Evolutionary conservation across 164 flowering plant genomes (phyloP), one percentile per base, ranked within the genome.

Genomic region (Nelumbo lutea): DNA sequence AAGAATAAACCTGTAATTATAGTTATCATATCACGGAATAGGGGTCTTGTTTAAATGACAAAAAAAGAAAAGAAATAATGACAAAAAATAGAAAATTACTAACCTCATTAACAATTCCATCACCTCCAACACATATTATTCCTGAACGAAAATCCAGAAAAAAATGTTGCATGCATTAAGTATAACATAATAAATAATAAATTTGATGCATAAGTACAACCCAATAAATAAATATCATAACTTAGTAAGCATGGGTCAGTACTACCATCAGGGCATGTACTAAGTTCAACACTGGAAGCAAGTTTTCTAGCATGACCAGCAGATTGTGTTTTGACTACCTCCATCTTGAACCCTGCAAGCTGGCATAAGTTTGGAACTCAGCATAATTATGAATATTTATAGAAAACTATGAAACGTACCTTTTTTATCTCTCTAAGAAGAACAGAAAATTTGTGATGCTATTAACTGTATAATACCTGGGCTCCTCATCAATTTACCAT

Each of bases 41-140:
- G 27, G 27, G 27, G 27, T 27, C 27, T 1, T 51, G 44, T 42
- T 70, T 44, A 56, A 61, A 61, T 45, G 63, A 53, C n/a, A 53
- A 14, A 2, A 2, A 15, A 45, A 53, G 45, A 39, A 3, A 48
- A 2, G 13, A 50, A 6, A 61, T 65, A 2, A 38, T 2, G 39
- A 44, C 15, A 40, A 6, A 53, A 53, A 44, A 62, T 58, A 43
- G 10, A 42, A 66, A 58, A 73, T 46, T 9, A 71, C 96, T 68
- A 63, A 95, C 99, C 99, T 95, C 99, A 79, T 95, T 95, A 11
- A 95, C 84, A 78, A 95, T 95, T 62, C 99, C 99, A 84, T 95
- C 99, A 77, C 99, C 99, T 67, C 99, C 99, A 72, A 95, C 97
- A 76, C 99, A 95, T 72, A 95, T 90, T 61, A 95, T 95, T 73